These are phyloP conservation scores for Russula griseocarnosa DNA, from an alignment of 768 basidiomycete species.

Conservation along the genomic window DNA sequence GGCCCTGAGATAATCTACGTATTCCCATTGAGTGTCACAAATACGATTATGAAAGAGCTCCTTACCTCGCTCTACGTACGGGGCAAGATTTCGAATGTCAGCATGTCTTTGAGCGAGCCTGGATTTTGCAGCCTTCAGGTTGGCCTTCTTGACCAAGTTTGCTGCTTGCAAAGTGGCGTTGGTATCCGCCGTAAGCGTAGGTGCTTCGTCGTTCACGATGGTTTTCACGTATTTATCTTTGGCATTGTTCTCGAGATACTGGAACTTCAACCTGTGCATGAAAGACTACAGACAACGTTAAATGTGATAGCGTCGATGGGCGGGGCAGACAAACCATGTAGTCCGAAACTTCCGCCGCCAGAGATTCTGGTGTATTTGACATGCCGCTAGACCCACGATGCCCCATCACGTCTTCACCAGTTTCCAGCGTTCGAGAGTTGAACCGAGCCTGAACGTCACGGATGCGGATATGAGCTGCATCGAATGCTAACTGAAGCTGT, in stretches of 20 bases:
- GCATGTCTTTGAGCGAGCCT: slow-evolving; percentile 56
- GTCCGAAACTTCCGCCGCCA: slow-evolving; percentile 47
- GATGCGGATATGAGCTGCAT: slow-evolving; percentile 24
- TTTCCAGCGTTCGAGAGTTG: slow-evolving; percentile 20
- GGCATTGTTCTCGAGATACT: slow-evolving; percentile 85
- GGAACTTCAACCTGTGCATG: slow-evolving; percentile 80
- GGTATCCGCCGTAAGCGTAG: slow-evolving; percentile 72
- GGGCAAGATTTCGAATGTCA: slow-evolving; percentile 60
- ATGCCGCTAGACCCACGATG: slow-evolving; percentile 12
- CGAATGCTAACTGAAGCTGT: slow-evolving; percentile 20
- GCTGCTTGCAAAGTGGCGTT: slow-evolving; percentile 58
- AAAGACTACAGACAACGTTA: slow-evolving; percentile 48
- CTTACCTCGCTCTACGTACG: slow-evolving; percentile 64
- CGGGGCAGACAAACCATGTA: slow-evolving; percentile 50
- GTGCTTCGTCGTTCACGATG: slow-evolving; percentile 83
- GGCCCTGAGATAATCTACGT: slow-evolving; percentile 56
- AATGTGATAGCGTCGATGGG: not conserved
- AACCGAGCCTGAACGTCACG: slow-evolving; percentile 27
- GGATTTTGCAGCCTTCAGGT: slow-evolving; percentile 60
- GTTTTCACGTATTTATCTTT: slow-evolving; percentile 85
- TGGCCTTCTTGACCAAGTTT: slow-evolving; percentile 70
- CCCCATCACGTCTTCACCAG: slow-evolving; percentile 13
- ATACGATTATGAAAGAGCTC: not conserved
- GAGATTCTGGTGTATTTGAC: slow-evolving; percentile 18
- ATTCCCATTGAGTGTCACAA: not conserved